Evolutionary conservation across 2,329 filamentous ascomycete species (phyloP).

Genomic region (Trichophyton mentagrophytes): DNA sequence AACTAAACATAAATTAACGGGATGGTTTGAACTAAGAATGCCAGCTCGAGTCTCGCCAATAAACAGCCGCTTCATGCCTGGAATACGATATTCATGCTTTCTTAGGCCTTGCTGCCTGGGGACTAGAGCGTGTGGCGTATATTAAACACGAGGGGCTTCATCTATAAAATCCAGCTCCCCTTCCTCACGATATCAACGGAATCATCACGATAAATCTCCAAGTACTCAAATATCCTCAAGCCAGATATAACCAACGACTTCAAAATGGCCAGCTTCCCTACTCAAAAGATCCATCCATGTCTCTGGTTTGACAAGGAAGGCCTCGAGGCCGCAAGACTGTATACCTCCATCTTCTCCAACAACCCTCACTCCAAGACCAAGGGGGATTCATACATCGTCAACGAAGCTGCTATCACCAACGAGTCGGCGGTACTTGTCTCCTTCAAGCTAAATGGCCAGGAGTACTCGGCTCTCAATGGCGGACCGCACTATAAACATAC

Average conservation of each 20-base stretch:
- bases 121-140: background rate
- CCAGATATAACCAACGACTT: background rate
- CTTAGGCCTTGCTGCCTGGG: background rate
- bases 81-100: background rate
- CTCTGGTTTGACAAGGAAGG: constrained; percentile 18
- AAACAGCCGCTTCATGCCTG: background rate
- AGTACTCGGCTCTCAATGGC: constrained; percentile 35
- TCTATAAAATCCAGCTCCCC: background rate
- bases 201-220: background rate
- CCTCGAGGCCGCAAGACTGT: constrained; percentile 17
- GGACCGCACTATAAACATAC: constrained; percentile 31
- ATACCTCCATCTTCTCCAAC: constrained; percentile 15
- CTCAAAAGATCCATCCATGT: constrained; percentile 14
- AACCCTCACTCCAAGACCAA: background rate
- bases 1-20: background rate
- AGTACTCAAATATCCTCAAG: background rate
- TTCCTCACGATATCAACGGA: background rate
- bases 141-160: background rate
- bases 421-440: constrained; percentile 24
- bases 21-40: background rate
- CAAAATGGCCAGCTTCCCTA: background rate
- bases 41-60: background rate
- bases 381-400: background rate
- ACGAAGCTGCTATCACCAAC: constrained; percentile 15
- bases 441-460: constrained; percentile 31